These are phyloP conservation scores for Tetradesmus obliquus DNA, from an alignment of 139 green algal genomes.

Conservation along the genomic window DNA sequence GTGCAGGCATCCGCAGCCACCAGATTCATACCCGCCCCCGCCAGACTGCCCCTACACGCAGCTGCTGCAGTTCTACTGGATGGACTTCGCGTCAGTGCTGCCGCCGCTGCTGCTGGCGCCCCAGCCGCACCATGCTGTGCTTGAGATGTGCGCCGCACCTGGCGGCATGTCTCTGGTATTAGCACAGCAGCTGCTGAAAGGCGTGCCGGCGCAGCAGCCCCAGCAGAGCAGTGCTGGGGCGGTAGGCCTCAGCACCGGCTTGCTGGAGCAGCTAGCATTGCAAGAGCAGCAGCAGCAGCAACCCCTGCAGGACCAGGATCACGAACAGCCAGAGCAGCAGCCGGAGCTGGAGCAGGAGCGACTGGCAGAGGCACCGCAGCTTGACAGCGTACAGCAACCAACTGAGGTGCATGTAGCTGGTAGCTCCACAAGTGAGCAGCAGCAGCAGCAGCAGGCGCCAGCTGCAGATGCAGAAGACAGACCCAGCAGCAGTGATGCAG, in stretches of 20 bases:
- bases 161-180: constrained; percentile 71
- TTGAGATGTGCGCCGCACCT: constrained; percentile 79
- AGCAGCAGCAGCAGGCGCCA: not conserved
- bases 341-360: constrained; percentile 1
- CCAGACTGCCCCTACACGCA: constrained; percentile 33
- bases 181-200: constrained; percentile 55
- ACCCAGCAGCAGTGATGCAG: not conserved
- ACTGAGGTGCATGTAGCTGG: not conserved
- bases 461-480: not conserved
- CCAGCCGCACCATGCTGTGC: constrained; percentile 50
- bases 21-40: not conserved
- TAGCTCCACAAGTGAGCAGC: not conserved
- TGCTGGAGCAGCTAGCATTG: constrained; percentile 11
- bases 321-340: constrained; percentile 1
- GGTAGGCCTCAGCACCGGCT: not conserved
- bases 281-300: not conserved
- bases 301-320: not conserved
- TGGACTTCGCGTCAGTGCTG: constrained; percentile 71
- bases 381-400: not conserved
- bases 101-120: constrained; percentile 65
- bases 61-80: constrained; percentile 68
- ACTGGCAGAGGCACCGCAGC: not conserved
- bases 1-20: constrained; percentile 5
- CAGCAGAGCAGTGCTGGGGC: constrained; percentile 1
- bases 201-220: not conserved